phyloP scores from a whole-genome alignment of 2,329 filamentous ascomycete species.

The Trichophyton verrucosum region DNA sequence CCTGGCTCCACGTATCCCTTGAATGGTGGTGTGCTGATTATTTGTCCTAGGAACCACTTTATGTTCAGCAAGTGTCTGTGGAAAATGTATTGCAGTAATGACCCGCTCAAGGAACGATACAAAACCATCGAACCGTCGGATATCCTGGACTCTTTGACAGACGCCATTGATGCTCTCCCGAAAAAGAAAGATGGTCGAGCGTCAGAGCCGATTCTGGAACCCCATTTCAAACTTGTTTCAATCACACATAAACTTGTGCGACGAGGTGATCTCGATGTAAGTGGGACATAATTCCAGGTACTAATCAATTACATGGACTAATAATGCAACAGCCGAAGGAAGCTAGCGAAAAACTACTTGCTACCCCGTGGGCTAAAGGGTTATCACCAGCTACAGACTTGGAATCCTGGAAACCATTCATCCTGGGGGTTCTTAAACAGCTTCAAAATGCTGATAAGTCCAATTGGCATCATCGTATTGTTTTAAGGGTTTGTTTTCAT shows the following conservation, averaged over 20 bases:
- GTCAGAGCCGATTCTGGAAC: constrained; percentile 67
- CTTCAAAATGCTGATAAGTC: constrained; percentile 66
- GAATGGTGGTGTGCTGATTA: constrained; percentile 19
- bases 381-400: constrained; percentile 37
- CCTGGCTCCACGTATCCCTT: not conserved
- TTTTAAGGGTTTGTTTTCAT: constrained; percentile 51
- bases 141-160: constrained; percentile 45
- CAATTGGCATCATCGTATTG: constrained; percentile 91
- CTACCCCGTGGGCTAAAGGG: constrained; percentile 45
- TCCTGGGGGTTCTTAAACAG: constrained; percentile 46
- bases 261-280: constrained; percentile 33
- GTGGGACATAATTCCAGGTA: constrained; percentile 15
- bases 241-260: constrained; percentile 69
- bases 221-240: constrained; percentile 82
- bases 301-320: constrained; percentile 18
- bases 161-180: constrained; percentile 50
- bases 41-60: constrained; percentile 44
- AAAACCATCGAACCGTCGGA: constrained; percentile 30
- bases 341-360: constrained; percentile 39
- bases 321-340: constrained; percentile 31
- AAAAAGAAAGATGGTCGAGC: constrained; percentile 46
- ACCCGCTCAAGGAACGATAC: constrained; percentile 26
- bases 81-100: constrained; percentile 51
- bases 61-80: constrained; percentile 60
- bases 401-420: constrained; percentile 48